Conservation (phyloP, 805 yeast genomes). For the Candida hispaniensis region DNA sequence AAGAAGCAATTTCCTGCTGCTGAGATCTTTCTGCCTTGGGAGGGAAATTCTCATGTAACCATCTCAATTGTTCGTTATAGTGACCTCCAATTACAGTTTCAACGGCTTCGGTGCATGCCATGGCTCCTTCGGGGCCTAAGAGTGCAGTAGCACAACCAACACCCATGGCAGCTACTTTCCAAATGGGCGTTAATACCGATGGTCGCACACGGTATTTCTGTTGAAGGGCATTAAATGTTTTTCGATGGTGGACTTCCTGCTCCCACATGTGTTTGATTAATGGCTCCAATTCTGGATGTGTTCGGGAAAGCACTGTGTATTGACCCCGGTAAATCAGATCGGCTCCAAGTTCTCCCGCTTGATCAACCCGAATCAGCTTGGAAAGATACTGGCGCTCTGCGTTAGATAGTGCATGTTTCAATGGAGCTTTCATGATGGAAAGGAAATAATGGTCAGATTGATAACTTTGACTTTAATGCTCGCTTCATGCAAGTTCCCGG, state of each 20-base stretch:
- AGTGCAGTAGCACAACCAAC: constrained; percentile 82
- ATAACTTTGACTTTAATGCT: too few species aligned
- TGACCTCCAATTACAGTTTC: constrained; percentile 97
- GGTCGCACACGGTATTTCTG: constrained; percentile 76
- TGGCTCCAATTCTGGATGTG: constrained; percentile 66
- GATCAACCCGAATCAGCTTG: constrained; percentile 69
- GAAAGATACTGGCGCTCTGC: constrained; percentile 24
- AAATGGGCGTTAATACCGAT: constrained; percentile 77
- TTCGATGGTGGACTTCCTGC: constrained; percentile 85
- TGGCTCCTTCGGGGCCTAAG: constrained; percentile 88
- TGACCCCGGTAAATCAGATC: constrained; percentile 89
- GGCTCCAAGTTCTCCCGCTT: constrained; percentile 97
- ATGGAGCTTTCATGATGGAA: too few species aligned
- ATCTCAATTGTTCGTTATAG: constrained; percentile 80
- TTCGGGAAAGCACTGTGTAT: constrained; percentile 57
- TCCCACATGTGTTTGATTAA: constrained; percentile 95
- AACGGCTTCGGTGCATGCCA: constrained; percentile 99
- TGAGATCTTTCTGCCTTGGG: constrained; percentile 25
- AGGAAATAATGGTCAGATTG: too few species aligned
- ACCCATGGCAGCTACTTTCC: constrained; percentile 85
- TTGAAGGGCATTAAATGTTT: constrained; percentile 73
- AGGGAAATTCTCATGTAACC: constrained; percentile 55
- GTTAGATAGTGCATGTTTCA: constrained; percentile 18
- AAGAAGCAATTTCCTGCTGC: constrained; percentile 42
- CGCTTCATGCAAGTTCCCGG: too few species aligned